Base-by-base conservation (phyloP, 2,329 filamentous ascomycete genomes). In the Neocucurbitaria cava region DNA sequence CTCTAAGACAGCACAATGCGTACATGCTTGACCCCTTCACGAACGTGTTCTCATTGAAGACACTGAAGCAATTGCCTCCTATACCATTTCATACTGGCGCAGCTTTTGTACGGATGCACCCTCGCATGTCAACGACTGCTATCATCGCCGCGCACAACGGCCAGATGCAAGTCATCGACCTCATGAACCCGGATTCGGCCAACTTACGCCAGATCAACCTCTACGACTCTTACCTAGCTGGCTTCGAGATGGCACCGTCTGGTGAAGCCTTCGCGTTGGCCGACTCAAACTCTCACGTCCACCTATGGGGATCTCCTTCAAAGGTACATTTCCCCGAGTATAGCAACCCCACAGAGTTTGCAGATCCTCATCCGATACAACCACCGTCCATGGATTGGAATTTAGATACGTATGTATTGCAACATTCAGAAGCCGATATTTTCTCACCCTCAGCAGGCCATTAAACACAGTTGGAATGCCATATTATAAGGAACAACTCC, bases 71-170 rank as follows among this genome's bases (percentile, higher is more conserved):
- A 20, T 86, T 97, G 71, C 89, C 92, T 4, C 95, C 95, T 0
- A 94, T 99, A 38, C 91, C 95, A 0, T 99, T 89, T 55, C 94
- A 95, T 52, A 89, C 92, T 2, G 92, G 95, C 9, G 95, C 94
- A 33, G 94, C 95, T 31, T 96, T 92, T 78, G 93, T 97, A 38
- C 88, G 95, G 54, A 95, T 99, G 90, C 95, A 99, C 74, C 95
- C 96, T 1, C 89, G 92, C 66, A 90, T 99, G 85, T 89, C 92
- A 18, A 97, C 95, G 0, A 98, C 96, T 0, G 94, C 91, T 67
- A 93, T 99, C 56, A 91, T 99, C 45, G 88, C 93, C 24, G 96
- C 94, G 2, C 92, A 96, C 69, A 90, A 87, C 39, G 95, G 96
- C 1, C 92, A 97, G 75, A 90, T 99, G 74, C 94, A 99, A 72